Evolutionary conservation across 1,284 basidiomycete genomes (phyloP).

Genomic region (Gastroboletus turbinatus): DNA sequence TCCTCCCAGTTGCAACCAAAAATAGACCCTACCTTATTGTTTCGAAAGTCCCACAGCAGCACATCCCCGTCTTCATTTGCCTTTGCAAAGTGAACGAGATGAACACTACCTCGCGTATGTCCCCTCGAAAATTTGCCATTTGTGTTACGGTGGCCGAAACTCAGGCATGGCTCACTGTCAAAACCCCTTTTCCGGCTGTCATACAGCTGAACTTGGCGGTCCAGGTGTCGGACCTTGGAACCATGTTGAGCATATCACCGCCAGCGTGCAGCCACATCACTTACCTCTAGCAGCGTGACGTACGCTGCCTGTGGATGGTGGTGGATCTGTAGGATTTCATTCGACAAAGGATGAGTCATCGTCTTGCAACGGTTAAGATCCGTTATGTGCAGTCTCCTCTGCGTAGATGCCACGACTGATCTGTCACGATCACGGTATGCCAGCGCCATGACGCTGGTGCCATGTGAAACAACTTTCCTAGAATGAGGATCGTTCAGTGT

Average conservation of each 20-base stretch:
- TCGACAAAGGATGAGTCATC: conserved; percentile 37
- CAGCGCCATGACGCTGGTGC: conserved; percentile 36
- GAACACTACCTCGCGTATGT: conserved; percentile 35
- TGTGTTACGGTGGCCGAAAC: conserved; percentile 44
- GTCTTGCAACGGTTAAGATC: conserved; percentile 33
- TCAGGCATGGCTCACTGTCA: conserved; percentile 39
- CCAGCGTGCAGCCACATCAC: conserved; percentile 22
- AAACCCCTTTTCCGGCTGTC: conserved; percentile 44
- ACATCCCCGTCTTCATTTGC: conserved; percentile 47
- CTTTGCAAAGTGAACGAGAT: conserved; percentile 43
- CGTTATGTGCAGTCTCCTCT: conserved; percentile 35
- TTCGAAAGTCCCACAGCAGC: conserved; percentile 52
- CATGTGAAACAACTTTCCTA: conserved; percentile 31
- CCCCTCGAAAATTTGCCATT: conserved; percentile 19
- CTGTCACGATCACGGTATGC: conserved; percentile 36
- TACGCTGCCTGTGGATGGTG: conserved; percentile 42
- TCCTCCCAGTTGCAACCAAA: conserved; percentile 9
- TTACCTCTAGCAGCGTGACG: conserved; percentile 48
- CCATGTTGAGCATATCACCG: conserved; percentile 14
- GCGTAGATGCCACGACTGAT: conserved; percentile 37
- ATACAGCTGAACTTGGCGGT: conserved; percentile 48
- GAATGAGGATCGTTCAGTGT: conserved; percentile 24
- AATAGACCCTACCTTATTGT: conserved; percentile 38
- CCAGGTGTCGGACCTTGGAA: conserved; percentile 47
- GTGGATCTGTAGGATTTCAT: conserved; percentile 47